Percentiles rank a stretch among this genome's conserved stretches.
These are phyloP conservation scores for Fusarium sp. DNA, from an alignment of 2,329 filamentous ascomycete species.

Conservation along the genomic window DNA sequence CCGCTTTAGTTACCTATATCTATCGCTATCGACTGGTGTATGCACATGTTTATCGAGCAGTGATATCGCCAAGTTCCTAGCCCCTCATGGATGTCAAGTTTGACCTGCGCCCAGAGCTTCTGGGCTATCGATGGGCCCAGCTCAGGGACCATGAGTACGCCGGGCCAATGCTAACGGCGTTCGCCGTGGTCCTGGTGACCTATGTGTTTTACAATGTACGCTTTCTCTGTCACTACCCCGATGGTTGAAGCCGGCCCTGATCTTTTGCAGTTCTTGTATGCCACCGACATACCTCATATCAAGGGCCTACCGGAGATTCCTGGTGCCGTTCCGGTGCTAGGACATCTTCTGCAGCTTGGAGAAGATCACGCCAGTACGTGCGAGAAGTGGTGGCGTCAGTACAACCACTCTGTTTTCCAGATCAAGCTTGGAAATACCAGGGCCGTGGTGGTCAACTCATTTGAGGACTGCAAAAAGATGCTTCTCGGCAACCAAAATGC, in stretches of 20 bases:
- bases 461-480: slow-evolving; percentile 77
- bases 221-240: background rate
- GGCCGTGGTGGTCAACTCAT: slow-evolving; percentile 70
- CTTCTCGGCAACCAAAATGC: slow-evolving; percentile 84
- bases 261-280: slow-evolving; percentile 46
- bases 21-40: background rate
- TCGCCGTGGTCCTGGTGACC: background rate
- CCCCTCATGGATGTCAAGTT: background rate
- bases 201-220: background rate
- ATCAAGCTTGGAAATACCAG: slow-evolving; percentile 61
- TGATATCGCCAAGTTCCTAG: background rate
- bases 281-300: slow-evolving; percentile 69
- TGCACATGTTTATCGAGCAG: background rate
- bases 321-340: slow-evolving; percentile 67
- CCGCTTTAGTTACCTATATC: background rate
- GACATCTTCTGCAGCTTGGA: slow-evolving; percentile 70
- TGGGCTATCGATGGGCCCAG: background rate
- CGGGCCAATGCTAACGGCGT: background rate
- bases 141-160: background rate
- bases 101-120: background rate
- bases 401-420: slow-evolving; percentile 49
- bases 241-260: background rate
- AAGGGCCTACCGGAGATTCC: slow-evolving; percentile 71
- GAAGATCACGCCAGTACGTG: slow-evolving; percentile 65
- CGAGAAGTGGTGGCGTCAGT: slow-evolving; percentile 59